Percentiles rank a stretch among this genome's conserved stretches.
phyloP scores from a whole-genome alignment of 1,284 basidiomycete species.

The Fomitopsis pinicola region DNA sequence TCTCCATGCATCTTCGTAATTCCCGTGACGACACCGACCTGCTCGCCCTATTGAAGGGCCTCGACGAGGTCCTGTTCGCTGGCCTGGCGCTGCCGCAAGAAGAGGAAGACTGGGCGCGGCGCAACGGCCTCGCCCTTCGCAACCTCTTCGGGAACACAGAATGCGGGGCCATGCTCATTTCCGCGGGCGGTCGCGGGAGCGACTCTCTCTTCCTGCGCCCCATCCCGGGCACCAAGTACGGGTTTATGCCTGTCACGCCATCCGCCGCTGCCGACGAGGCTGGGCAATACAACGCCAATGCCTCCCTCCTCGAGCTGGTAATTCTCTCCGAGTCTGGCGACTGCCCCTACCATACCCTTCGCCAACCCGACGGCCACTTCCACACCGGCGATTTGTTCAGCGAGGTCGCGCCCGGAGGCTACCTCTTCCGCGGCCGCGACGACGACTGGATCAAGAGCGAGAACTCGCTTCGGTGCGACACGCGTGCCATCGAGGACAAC shows the following conservation, averaged over 20 bases:
- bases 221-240: conserved; percentile 52
- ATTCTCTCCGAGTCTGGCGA: conserved; percentile 62
- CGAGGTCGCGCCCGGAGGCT: conserved; percentile 48
- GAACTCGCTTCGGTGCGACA: conserved; percentile 69
- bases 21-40: conserved; percentile 57
- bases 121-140: conserved; percentile 53
- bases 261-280: conserved; percentile 28
- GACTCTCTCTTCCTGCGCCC: conserved; percentile 39
- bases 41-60: conserved; percentile 42
- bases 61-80: conserved; percentile 27
- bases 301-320: conserved; percentile 56
- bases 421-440: conserved; percentile 59
- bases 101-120: conserved; percentile 54
- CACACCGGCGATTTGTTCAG: conserved; percentile 75
- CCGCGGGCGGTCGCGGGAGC: conserved; percentile 42
- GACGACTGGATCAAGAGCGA: conserved; percentile 80
- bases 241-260: conserved; percentile 51
- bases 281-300: conserved; percentile 44
- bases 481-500: conserved; percentile 72
- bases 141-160: conserved; percentile 77
- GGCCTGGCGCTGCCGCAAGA: conserved; percentile 23
- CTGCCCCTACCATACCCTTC: conserved; percentile 55
- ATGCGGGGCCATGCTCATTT: conserved; percentile 62
- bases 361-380: conserved; percentile 58
- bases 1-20: conserved; percentile 55